Base-by-base conservation (phyloP, 495 filamentous ascomycete genomes). In the Trichoderma asperelloides region DNA sequence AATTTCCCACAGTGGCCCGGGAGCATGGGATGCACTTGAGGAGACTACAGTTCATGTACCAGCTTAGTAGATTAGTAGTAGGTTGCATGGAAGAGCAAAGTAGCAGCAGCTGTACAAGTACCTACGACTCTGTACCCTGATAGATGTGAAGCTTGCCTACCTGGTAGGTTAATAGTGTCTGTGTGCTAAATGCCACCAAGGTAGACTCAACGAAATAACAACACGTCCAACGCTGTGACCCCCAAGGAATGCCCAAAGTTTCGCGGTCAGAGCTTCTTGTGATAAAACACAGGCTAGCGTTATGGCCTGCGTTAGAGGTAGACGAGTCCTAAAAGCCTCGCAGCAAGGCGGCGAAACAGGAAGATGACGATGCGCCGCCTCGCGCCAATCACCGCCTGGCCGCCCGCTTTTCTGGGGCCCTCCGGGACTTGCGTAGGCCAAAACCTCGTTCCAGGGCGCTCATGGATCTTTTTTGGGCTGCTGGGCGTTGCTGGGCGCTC, bases 401-500 rank as follows among this genome's bases (percentile, higher is more conserved):
- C 27, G 55, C 55, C 55, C 15, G n/a, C 18, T 55, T 55, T 23
- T 55, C 43, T 47, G 43, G 43, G 43, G 43, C 43, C n/a, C 43
- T n/a, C 43, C 33, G 33, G 33, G 33, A 47, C 15, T 47, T 47
- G n/a, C 43, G 43, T 47, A 30, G 5, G 7, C 23, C 23, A 27
- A 30, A 30, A 30, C 55, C 55, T 60, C 55, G 15, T 25, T 60
- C 23, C 55, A 16, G 43, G 43, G 6, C 43, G 15, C n/a, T 18
- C n/a, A 16, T 15, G 43, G 43, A n/a, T n/a, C 43, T 16, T 47
- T 47, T 47, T 47, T 47, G 43, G 43, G 43, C n/a, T 47, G 43
- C 23, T 60, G 55, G 55, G 55, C 55, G 55, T 18, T 27, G 27
- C 55, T 69, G 68, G 67, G 65, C 70, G 28, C 28, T 45, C 65